These are phyloP conservation scores for Dothideomycetidae sp. DNA, from an alignment of 2,329 filamentous ascomycete species.

Conservation along the genomic window DNA sequence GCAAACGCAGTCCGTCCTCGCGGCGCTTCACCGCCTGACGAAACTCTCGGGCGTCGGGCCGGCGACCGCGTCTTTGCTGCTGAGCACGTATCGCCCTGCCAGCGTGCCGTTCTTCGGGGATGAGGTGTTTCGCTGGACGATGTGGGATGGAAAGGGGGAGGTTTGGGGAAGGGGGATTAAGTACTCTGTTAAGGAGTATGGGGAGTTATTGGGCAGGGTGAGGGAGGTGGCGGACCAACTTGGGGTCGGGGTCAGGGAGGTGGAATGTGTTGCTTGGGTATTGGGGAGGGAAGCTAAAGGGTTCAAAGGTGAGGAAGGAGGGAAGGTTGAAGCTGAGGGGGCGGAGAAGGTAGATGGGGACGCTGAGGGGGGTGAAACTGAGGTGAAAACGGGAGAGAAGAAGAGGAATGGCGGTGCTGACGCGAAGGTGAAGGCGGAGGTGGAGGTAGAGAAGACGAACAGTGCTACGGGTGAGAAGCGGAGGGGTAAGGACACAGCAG, in stretches of 20 bases:
- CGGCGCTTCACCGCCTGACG: constrained; percentile 40
- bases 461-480: background rate
- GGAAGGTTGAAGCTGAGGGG: constrained; percentile 1
- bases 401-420: background rate
- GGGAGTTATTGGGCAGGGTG: constrained; percentile 33
- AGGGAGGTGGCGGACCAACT: constrained; percentile 31
- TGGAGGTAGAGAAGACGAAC: background rate
- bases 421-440: background rate
- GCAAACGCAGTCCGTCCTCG: constrained; percentile 11
- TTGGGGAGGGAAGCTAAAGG: constrained; percentile 35
- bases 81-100: constrained; percentile 48
- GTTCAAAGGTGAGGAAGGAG: constrained; percentile 3
- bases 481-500: background rate
- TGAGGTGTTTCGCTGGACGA: constrained; percentile 61
- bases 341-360: constrained; percentile 1
- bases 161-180: constrained; percentile 45
- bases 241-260: constrained; percentile 38
- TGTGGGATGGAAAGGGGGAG: constrained; percentile 35
- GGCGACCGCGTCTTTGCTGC: constrained; percentile 61
- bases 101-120: constrained; percentile 64
- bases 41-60: constrained; percentile 62
- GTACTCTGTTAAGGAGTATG: constrained; percentile 58
- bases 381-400: background rate
- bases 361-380: background rate
- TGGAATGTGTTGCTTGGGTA: constrained; percentile 60